phyloP scores from a whole-genome alignment of 2,329 filamentous ascomycete genomes.

The Beauveria varroae region DNA sequence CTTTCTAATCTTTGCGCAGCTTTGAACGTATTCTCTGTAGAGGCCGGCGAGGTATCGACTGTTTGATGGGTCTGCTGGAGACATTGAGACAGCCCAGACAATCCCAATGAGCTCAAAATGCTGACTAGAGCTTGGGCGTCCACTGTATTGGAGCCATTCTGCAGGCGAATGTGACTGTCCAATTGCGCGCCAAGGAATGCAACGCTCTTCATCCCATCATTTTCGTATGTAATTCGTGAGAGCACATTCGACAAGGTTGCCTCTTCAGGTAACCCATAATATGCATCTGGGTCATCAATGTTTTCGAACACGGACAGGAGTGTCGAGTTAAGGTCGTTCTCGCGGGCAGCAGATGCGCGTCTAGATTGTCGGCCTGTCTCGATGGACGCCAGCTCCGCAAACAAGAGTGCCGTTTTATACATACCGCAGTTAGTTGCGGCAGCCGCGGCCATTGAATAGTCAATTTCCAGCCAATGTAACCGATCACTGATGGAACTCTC shows the following conservation, averaged over 20 bases:
- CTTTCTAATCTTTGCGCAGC: conserved; percentile 78
- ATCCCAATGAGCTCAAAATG: conserved; percentile 71
- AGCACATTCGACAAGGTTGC: conserved; percentile 72
- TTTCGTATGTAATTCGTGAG: conserved; percentile 80
- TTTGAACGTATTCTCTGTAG: conserved; percentile 65
- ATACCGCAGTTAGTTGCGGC: conserved; percentile 74
- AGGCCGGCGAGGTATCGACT: conserved; percentile 47
- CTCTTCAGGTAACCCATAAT: conserved; percentile 80
- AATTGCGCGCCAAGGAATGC: conserved; percentile 87
- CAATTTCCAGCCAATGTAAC: conserved; percentile 76
- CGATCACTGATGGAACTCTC: conserved; percentile 76
- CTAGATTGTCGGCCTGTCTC: conserved; percentile 51
- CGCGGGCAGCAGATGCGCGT: conserved; percentile 53
- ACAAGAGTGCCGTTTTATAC: conserved; percentile 77
- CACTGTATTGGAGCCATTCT: conserved; percentile 43
- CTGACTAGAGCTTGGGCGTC: conserved; percentile 67
- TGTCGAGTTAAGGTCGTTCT: conserved; percentile 55
- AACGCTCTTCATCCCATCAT: conserved; percentile 76
- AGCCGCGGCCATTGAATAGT: conserved; percentile 60
- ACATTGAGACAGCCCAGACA: conserved; percentile 78
- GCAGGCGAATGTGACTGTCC: conserved; percentile 69
- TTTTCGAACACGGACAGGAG: conserved; percentile 81
- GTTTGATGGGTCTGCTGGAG: conserved; percentile 62
- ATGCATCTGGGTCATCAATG: conserved; percentile 92
- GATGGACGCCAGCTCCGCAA: conserved; percentile 65